Conservation (phyloP, 257 asterid species). For the Nemophila menziesii region DNA sequence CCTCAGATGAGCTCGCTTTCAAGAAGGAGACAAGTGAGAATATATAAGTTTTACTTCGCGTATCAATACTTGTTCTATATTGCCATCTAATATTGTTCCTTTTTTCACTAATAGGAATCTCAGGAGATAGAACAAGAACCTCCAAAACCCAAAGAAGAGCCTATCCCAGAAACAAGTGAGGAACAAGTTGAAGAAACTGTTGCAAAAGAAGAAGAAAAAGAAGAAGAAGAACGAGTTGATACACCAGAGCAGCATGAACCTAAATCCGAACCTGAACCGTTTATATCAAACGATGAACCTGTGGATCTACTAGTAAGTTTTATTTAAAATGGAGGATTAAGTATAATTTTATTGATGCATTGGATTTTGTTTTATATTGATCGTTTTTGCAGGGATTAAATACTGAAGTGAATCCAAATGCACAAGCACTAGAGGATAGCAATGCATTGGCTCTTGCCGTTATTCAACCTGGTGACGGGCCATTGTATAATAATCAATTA, state of each 20-base stretch:
- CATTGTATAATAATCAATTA: constrained; percentile 13
- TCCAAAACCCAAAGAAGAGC: too few species aligned
- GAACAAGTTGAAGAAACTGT: constrained; percentile 32
- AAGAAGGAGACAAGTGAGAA: constrained; percentile 41
- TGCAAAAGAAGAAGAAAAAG: constrained; percentile 15
- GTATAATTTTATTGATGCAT: neutral
- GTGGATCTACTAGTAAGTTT: constrained; percentile 52
- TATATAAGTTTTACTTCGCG: neutral
- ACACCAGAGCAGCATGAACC: constrained; percentile 19
- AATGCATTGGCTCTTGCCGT: constrained; percentile 79
- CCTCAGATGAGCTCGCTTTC: constrained; percentile 41
- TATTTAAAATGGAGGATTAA: too few species aligned
- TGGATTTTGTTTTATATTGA: neutral
- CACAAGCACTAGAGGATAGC: constrained; percentile 43
- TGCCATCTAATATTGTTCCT: neutral
- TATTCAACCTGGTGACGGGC: constrained; percentile 46
- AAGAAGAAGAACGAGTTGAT: constrained; percentile 23
- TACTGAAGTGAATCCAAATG: constrained; percentile 38
- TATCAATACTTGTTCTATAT: neutral
- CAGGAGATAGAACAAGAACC: constrained; percentile 31
- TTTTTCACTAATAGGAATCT: constrained; percentile 33
- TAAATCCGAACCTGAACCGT: constrained; percentile 19
- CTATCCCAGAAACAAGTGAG: too few species aligned
- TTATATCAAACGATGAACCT: constrained; percentile 32
- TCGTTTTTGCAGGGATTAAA: constrained; percentile 38